phyloP scores from a whole-genome alignment of 148 eudicot species.

The Fagopyrum homotropicum region DNA sequence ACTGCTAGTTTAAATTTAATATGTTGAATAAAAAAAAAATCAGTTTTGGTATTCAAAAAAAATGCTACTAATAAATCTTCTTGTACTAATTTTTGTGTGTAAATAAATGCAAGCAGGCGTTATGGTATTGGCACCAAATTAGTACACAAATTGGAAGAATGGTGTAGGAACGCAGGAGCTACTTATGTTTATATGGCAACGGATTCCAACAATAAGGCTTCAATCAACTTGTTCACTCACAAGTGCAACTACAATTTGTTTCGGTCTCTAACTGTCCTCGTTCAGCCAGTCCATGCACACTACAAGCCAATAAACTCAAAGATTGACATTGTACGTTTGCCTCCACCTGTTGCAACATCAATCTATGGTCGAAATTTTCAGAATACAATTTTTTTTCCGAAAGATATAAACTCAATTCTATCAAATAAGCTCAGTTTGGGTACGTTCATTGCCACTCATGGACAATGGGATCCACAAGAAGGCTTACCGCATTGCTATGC shows the following conservation, averaged over 20 bases:
- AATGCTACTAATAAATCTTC: not conserved
- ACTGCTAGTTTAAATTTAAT: too few relatives aligned
- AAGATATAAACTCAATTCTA: slow-evolving; percentile 48
- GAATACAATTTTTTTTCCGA: slow-evolving; percentile 53
- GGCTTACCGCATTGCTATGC: slow-evolving; percentile 61
- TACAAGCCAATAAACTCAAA: slow-evolving; percentile 39
- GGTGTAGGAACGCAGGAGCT: slow-evolving; percentile 64
- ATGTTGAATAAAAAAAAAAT: too few relatives aligned
- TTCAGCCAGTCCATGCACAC: slow-evolving; percentile 79
- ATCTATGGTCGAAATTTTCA: slow-evolving; percentile 39
- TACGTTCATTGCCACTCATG: slow-evolving; percentile 72
- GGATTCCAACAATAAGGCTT: slow-evolving; percentile 57
- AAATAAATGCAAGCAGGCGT: not conserved
- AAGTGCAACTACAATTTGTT: slow-evolving; percentile 52
- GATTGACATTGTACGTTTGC: slow-evolving; percentile 28
- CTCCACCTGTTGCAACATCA: slow-evolving; percentile 33
- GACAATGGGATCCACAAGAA: slow-evolving; percentile 42
- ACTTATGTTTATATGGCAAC: slow-evolving; percentile 83
- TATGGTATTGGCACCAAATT: slow-evolving; percentile 18
- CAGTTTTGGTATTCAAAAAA: too few relatives aligned
- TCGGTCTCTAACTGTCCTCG: slow-evolving; percentile 48
- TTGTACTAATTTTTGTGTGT: too few relatives aligned
- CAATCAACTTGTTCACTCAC: slow-evolving; percentile 64
- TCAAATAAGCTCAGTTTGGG: slow-evolving; percentile 57
- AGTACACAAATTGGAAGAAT: slow-evolving; percentile 48